Evolutionary conservation across 2,329 filamentous ascomycete species (phyloP).

Genomic region (Cladosporium cucumerinum): DNA sequence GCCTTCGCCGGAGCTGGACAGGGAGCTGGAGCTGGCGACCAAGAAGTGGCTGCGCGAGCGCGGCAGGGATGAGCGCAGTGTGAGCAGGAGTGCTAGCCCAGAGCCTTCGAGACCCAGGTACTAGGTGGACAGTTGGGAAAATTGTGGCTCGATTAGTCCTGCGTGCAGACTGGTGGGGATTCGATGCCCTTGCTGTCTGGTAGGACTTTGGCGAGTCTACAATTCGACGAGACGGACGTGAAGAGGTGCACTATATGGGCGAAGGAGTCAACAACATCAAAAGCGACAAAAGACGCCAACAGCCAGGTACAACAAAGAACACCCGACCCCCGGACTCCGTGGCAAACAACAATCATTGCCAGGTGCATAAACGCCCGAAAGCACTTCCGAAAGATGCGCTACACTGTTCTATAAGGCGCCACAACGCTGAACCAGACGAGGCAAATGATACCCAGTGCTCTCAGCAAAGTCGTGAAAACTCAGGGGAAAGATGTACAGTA

Average conservation of each 20-base stretch:
- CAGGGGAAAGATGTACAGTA: not conserved
- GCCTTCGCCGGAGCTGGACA: constrained; percentile 80
- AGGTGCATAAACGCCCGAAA: not conserved
- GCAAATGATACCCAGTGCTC: constrained; percentile 4
- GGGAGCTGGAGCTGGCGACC: constrained; percentile 80
- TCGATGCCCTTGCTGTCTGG: not conserved
- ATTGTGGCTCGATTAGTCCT: not conserved
- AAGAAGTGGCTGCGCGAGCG: constrained; percentile 94
- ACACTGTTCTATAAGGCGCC: not conserved
- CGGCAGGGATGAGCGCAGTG: constrained; percentile 79
- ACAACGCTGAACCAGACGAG: not conserved
- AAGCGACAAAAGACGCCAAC: not conserved
- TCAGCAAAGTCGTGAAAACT: not conserved
- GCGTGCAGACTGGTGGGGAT: not conserved
- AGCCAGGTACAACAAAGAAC: not conserved
- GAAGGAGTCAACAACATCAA: not conserved
- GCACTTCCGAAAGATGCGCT: not conserved
- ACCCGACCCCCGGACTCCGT: not conserved
- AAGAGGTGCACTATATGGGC: not conserved
- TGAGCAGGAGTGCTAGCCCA: constrained; percentile 77
- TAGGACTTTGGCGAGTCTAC: not conserved
- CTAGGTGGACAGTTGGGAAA: constrained; percentile 38
- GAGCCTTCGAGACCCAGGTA: constrained; percentile 74
- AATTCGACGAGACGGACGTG: not conserved
- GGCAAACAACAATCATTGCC: not conserved